Percentiles rank a stretch among this genome's conserved stretches.
phyloP scores from a whole-genome alignment of 2,329 filamentous ascomycete genomes.

The Rutstroemia sydowiana region DNA sequence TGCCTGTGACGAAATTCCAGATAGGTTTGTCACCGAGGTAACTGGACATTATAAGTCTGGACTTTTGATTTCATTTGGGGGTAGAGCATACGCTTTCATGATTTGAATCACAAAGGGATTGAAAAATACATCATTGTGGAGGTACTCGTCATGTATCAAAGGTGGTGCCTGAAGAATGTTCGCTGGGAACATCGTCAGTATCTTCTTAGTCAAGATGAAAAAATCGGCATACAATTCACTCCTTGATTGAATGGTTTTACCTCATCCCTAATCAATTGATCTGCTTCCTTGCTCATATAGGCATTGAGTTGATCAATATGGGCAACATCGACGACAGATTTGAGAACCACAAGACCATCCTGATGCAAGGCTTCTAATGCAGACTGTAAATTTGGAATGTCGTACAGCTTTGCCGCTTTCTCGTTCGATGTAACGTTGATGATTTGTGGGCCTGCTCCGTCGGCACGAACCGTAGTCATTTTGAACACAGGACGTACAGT shows the following conservation, averaged over 20 bases:
- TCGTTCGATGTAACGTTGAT: neutral
- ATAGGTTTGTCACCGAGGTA: constrained; percentile 36
- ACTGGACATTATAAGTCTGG: constrained; percentile 20
- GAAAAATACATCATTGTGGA: constrained; percentile 36
- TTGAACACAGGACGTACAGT: too few relatives aligned
- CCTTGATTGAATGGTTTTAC: constrained; percentile 31
- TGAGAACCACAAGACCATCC: constrained; percentile 33
- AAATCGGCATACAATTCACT: constrained; percentile 26
- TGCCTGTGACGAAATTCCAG: constrained; percentile 31
- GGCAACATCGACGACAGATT: constrained; percentile 30
- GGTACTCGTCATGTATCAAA: constrained; percentile 27
- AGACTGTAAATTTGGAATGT: constrained; percentile 28
- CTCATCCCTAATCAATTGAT: constrained; percentile 22
- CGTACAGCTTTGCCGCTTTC: constrained; percentile 11
- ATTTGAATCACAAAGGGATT: constrained; percentile 36
- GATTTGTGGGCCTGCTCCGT: too few relatives aligned
- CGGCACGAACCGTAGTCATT: too few relatives aligned
- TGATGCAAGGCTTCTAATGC: constrained; percentile 30
- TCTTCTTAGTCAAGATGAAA: neutral
- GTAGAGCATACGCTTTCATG: constrained; percentile 31
- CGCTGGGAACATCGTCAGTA: constrained; percentile 18
- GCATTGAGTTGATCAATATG: constrained; percentile 31
- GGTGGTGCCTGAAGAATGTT: constrained; percentile 36
- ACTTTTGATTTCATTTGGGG: neutral
- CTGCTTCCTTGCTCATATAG: constrained; percentile 32